Conservation (phyloP, 352 stramenopile species). For the Phytophthora capsici region DNA sequence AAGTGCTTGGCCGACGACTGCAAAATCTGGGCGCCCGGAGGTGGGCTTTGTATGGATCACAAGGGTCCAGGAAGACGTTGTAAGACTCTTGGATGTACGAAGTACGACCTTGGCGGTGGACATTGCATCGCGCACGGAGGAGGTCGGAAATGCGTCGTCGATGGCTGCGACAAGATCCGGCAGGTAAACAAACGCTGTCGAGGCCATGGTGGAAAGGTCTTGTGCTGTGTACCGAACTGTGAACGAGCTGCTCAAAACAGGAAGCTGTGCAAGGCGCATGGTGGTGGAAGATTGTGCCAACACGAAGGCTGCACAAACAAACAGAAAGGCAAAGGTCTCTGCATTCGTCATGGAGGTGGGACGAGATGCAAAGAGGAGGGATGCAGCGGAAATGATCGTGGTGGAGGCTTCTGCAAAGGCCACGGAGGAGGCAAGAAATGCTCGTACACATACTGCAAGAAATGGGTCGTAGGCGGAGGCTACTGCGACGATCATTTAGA, state of each 20-base stretch:
- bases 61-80: constrained; percentile 82
- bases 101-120: constrained; percentile 82
- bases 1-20: constrained; percentile 81
- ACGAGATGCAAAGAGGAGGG: constrained; percentile 76
- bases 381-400: constrained; percentile 73
- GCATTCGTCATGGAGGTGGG: constrained; percentile 83
- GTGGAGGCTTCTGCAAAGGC: constrained; percentile 85
- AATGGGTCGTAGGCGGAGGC: constrained; percentile 81
- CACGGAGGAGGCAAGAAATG: constrained; percentile 88
- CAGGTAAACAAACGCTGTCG: constrained; percentile 88
- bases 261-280: constrained; percentile 86
- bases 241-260: constrained; percentile 81
- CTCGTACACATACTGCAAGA: constrained; percentile 67
- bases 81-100: constrained; percentile 80
- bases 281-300: constrained; percentile 74
- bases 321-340: constrained; percentile 85
- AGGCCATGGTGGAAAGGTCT: constrained; percentile 80
- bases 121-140: constrained; percentile 89
- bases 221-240: constrained; percentile 83
- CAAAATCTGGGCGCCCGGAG: constrained; percentile 82
- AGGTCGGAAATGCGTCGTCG: constrained; percentile 81
- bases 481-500: constrained; percentile 77
- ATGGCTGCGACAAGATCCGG: constrained; percentile 87
- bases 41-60: constrained; percentile 77
- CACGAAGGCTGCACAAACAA: constrained; percentile 83